Base-by-base conservation (phyloP, 192 early-diverging fungal genomes). In the Coemansia sp. region DNA sequence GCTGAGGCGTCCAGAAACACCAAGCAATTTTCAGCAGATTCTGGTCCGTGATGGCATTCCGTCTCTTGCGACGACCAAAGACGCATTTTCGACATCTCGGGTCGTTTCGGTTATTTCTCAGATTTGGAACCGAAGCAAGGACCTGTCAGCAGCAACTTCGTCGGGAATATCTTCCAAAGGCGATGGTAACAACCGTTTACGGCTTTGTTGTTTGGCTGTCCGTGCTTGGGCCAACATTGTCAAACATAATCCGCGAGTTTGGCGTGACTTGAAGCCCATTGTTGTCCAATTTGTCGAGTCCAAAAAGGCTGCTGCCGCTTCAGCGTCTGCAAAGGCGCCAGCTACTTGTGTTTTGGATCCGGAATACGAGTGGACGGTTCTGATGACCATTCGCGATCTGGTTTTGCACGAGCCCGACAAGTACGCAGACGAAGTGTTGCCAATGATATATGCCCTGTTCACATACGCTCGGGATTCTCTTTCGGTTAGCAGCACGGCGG, bases 341-440 rank as follows among this genome's bases (percentile, higher is more conserved):
- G 5, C 11, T 53, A n/a, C 50, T 28, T 33, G 30, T 13, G 17
- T 50, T 1, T 34, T 55, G 38, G 42, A 59, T 27, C 54, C 44
- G 5, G 70, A 66, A 45, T 74, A 74, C 57, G 65, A 63, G 37
- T 74, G 72, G 72, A 57, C 72, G 4, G 55, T 74, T 27, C 37
- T 74, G 20, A 47, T 53, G 15, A 68, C 62, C 2, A 55, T 68
- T n/a, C 65, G 65, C 33, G 72, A 68, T 28, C 29, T 74, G 57
- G 65, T 60, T 8, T 22, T n/a, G 29, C n/a, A 29, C 22, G 65
- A 59, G 25, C 47, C 72, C 4, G 65, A 61, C 17, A 33, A 61
- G 52, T 74, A 68, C 53, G 65, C 72, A 11, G 72, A 74, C 22
- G 57, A 74, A 38, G 19, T 74, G 20, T 40, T 74, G 22, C 72